Evolutionary conservation across 176 grass and related monocot species (phyloP), one percentile per base, ranked within the genome.

Genomic region (Guadua angustifolia): DNA sequence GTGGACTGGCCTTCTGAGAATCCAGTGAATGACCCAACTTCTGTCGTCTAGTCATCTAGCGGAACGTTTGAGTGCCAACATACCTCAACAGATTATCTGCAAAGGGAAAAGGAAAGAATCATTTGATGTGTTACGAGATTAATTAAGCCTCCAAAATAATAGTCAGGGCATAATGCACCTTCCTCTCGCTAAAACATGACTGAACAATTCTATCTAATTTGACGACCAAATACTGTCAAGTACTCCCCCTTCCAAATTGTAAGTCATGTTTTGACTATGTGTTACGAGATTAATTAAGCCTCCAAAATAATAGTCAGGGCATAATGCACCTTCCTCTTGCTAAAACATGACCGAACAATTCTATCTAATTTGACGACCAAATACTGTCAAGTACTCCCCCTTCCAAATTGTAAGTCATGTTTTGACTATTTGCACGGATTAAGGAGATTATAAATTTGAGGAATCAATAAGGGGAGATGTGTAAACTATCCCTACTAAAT

Each of bases 111-210:
- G 60, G 16, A 7, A 7, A 36, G 15, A 60, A 78, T 69, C 10
- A 40, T 49, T 8, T 26, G 24, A 78, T 49, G 39, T 25, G 40
- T 43, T 70, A 69, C 5, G 7, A 14, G 73, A 45, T 11, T 52
- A 9, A 46, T 68, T 58, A 77, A 18, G 36, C 25, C 18, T 46
- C 8, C 4, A 15, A 59, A 77, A 33, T 69, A 58, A 57, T 56
- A 58, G 83, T 85, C 56, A 60, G 35, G 14, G 50, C 64, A 47
- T 70, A 85, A 60, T 85, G 74, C 53, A 69, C 64, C 26, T 69
- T 76, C 38, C 61, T 77, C 17, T 78, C 33, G 22, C 24, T 69
- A 69, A 59, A 25, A 44, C 40, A 35, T 49, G 53, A 64, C 18
- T 53, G 35, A 12, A 14, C 12, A 19, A 29, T 64, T 74, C 1